These are phyloP conservation scores for Cyclaneusma minus DNA, from an alignment of 2,329 filamentous ascomycete genomes.

Conservation along the genomic window DNA sequence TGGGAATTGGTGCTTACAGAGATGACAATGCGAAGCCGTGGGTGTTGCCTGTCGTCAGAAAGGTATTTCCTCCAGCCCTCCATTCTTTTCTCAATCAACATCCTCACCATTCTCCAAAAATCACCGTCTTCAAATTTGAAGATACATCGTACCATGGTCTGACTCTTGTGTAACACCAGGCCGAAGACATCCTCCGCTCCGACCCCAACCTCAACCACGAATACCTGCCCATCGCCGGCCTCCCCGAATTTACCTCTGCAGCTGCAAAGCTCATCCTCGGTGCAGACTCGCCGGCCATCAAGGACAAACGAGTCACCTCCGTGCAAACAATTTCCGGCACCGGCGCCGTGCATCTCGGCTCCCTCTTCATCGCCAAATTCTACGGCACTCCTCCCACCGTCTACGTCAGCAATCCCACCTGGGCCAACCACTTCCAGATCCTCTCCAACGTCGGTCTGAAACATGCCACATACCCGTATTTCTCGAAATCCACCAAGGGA, in stretches of 20 bases:
- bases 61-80: slow-evolving; percentile 40
- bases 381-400: slow-evolving; percentile 60
- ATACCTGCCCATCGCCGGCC: slow-evolving; percentile 90
- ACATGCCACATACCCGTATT: slow-evolving; percentile 83
- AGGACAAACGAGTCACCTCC: slow-evolving; percentile 66
- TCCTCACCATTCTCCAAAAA: slow-evolving; percentile 1
- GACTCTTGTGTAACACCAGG: too few relatives aligned
- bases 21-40: slow-evolving; percentile 94
- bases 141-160: slow-evolving; percentile 10
- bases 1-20: slow-evolving; percentile 85
- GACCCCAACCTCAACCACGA: slow-evolving; percentile 93
- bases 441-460: slow-evolving; percentile 77
- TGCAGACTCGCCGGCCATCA: slow-evolving; percentile 60
- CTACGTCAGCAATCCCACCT: slow-evolving; percentile 90
- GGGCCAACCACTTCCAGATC: slow-evolving; percentile 98
- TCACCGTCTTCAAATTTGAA: slow-evolving; percentile 3
- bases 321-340: slow-evolving; percentile 96
- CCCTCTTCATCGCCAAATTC: slow-evolving; percentile 87
- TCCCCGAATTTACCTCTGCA: slow-evolving; percentile 72
- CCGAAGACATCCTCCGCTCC: slow-evolving; percentile 74
- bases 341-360: slow-evolving; percentile 84
- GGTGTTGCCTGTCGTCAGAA: slow-evolving; percentile 91
- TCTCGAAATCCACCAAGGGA: slow-evolving; percentile 73
- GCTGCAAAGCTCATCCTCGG: slow-evolving; percentile 86
- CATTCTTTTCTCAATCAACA: slow-evolving; percentile 4